Conservation (phyloP, 257 asterid genomes). For the Scutellaria baicalensis region DNA sequence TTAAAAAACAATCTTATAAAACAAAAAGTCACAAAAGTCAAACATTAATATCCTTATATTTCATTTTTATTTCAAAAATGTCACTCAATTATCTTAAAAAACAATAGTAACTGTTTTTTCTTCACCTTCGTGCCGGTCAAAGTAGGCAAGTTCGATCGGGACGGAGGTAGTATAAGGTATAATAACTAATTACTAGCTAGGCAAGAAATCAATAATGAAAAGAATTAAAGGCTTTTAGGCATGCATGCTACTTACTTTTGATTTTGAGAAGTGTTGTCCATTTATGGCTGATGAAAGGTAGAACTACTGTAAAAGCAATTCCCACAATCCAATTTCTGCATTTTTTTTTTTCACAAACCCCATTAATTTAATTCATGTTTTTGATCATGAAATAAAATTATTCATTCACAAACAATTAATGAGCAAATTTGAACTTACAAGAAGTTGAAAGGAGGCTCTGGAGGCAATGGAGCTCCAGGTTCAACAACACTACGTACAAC, state of each 20-base stretch:
- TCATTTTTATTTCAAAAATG: too few species aligned
- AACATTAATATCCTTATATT: too few species aligned
- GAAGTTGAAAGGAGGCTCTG: slow-evolving; percentile 27
- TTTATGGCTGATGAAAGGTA: slow-evolving; percentile 25
- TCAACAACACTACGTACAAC: slow-evolving; percentile 14
- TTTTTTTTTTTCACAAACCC: background rate
- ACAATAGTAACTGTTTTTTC: too few species aligned
- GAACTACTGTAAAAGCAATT: slow-evolving; percentile 11
- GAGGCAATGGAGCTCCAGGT: slow-evolving; percentile 29
- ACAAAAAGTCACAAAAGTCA: too few species aligned
- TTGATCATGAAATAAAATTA: too few species aligned
- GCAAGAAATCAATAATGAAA: background rate
- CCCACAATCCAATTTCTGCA: slow-evolving; percentile 32
- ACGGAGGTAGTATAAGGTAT: too few species aligned
- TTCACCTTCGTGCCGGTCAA: too few species aligned
- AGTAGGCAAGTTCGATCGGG: too few species aligned
- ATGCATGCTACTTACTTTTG: slow-evolving; percentile 14
- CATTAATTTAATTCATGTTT: too few species aligned
- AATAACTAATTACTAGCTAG: background rate
- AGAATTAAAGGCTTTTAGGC: too few species aligned
- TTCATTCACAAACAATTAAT: background rate
- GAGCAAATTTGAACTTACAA: slow-evolving; percentile 18
- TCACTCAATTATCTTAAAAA: too few species aligned
- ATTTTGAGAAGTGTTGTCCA: slow-evolving; percentile 25
- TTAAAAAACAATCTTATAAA: too few species aligned